These are phyloP conservation scores for Pyracantha coccinea DNA, from an alignment of 331 rosid genomes.

Conservation along the genomic window DNA sequence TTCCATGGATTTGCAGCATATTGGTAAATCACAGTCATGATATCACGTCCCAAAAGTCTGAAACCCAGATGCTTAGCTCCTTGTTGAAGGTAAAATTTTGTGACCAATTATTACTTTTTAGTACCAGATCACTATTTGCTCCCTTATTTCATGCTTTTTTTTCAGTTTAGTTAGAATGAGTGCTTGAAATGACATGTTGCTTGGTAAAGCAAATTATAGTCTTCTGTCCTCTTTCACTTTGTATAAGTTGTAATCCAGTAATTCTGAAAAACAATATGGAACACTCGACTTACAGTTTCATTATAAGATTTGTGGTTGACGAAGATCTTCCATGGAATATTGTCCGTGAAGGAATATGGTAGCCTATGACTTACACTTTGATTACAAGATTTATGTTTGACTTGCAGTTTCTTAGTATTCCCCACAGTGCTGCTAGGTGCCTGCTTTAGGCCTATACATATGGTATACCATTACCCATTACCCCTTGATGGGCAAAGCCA, in stretches of 20 bases:
- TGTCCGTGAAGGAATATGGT: background rate
- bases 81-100: conserved; percentile 48
- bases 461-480: background rate
- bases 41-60: conserved; percentile 37
- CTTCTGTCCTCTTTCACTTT: background rate
- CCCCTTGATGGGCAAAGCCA: background rate
- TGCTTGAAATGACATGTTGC: background rate
- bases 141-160: conserved; percentile 6
- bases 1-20: conserved; percentile 81
- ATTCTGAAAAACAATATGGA: background rate
- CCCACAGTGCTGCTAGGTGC: background rate
- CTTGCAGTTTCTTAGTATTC: background rate
- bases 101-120: background rate
- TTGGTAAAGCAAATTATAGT: background rate
- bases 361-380: too few species aligned
- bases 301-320: background rate
- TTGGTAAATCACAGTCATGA: conserved; percentile 54
- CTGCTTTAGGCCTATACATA: background rate
- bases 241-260: background rate
- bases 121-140: background rate
- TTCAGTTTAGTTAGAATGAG: background rate
- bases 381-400: too few species aligned
- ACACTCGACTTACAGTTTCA: background rate
- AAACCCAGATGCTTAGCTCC: conserved; percentile 39
- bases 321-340: background rate